Percentiles rank a stretch among this genome's conserved stretches.
phyloP scores from a whole-genome alignment of 805 yeast species.

The Pichia nakasei region DNA sequence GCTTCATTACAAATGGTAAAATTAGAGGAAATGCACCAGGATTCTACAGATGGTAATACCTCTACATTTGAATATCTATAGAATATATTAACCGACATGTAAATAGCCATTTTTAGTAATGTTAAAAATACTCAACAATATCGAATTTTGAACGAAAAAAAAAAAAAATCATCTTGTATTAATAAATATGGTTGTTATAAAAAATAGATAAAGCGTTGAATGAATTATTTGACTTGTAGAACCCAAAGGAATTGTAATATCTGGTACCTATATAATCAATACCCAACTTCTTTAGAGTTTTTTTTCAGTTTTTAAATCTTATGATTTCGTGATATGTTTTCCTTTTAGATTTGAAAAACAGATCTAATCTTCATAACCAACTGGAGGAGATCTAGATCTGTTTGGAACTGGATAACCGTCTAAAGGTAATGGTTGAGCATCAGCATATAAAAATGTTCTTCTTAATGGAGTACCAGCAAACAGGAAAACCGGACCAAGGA shows the following conservation, averaged over 20 bases:
- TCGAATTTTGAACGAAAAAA: too few species aligned
- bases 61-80: too few species aligned
- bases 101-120: too few species aligned
- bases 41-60: slow-evolving; percentile 44
- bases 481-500: slow-evolving; percentile 58
- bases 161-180: neutral
- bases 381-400: slow-evolving; percentile 40
- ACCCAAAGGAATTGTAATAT: neutral
- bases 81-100: slow-evolving; percentile 8
- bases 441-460: slow-evolving; percentile 56
- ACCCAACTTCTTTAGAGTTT: too few species aligned
- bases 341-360: too few species aligned
- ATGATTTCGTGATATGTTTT: too few species aligned
- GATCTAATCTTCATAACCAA: slow-evolving; percentile 49
- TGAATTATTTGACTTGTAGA: neutral
- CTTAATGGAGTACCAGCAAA: slow-evolving; percentile 56
- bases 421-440: slow-evolving; percentile 56
- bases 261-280: too few species aligned
- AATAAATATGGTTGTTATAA: neutral
- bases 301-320: too few species aligned
- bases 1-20: slow-evolving; percentile 35
- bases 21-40: slow-evolving; percentile 43
- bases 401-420: slow-evolving; percentile 47
- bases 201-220: neutral
- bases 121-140: too few species aligned